These are phyloP conservation scores for Achaetomiella virescens DNA, from an alignment of 495 filamentous ascomycete species.

Conservation along the genomic window DNA sequence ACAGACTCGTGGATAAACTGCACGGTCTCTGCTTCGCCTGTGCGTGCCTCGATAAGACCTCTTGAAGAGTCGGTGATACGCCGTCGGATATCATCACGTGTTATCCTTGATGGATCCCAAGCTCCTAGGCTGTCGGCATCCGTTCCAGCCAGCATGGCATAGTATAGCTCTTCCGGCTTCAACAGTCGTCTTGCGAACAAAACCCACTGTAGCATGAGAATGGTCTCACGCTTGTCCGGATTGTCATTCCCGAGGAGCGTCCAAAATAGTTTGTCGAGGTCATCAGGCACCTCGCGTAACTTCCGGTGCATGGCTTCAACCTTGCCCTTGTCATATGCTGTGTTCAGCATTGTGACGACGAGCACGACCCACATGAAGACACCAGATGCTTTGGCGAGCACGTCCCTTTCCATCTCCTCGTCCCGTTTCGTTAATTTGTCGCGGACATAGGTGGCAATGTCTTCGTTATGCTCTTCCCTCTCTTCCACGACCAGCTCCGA, in stretches of 20 bases:
- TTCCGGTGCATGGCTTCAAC: slow-evolving; percentile 14
- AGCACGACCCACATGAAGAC: slow-evolving; percentile 44
- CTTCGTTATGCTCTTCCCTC: not conserved
- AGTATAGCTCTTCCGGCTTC: not conserved
- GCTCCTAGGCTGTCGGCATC: not conserved
- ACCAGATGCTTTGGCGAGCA: slow-evolving; percentile 35
- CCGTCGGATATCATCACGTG: not conserved
- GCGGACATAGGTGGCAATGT: not conserved
- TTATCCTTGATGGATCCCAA: slow-evolving; percentile 16
- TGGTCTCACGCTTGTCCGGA: not conserved
- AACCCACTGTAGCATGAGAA: not conserved
- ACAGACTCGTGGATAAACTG: slow-evolving; percentile 41
- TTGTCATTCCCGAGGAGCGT: not conserved
- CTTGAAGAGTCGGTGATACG: slow-evolving; percentile 21
- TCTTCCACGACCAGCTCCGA: not conserved
- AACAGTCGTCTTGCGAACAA: not conserved
- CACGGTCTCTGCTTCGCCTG: slow-evolving; percentile 21
- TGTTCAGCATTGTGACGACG: slow-evolving; percentile 39
- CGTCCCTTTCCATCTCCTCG: slow-evolving; percentile 22
- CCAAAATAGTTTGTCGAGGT: slow-evolving; percentile 26
- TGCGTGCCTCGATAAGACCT: slow-evolving; percentile 28
- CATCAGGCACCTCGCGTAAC: slow-evolving; percentile 12
- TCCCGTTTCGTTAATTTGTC: slow-evolving; percentile 4
- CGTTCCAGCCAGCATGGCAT: not conserved
- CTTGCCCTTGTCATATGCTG: slow-evolving; percentile 19